phyloP scores from a whole-genome alignment of 495 filamentous ascomycete genomes.

The Aspergillus wentii region DNA sequence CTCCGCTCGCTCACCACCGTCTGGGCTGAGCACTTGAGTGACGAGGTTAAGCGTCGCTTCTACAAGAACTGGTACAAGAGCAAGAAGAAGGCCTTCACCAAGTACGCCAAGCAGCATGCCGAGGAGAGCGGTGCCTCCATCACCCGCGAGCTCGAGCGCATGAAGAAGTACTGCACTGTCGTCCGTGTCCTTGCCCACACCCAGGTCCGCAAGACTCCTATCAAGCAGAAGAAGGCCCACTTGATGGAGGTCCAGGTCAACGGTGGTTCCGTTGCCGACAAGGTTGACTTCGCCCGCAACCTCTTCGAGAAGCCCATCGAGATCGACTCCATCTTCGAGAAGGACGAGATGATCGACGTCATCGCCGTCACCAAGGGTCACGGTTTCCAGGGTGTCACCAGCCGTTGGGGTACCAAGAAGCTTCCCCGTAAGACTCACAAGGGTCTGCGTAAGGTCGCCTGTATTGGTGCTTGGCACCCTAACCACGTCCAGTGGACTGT shows the following conservation, averaged over 20 bases:
- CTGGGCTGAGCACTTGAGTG: constrained; percentile 98
- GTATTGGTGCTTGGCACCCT: constrained; percentile 99
- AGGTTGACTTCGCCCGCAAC: constrained; percentile 90
- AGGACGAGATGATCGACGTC: constrained; percentile 99
- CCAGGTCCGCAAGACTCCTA: constrained; percentile 96
- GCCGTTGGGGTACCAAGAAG: constrained; percentile 99
- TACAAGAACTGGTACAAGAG: constrained; percentile 99
- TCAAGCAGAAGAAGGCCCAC: constrained; percentile 99
- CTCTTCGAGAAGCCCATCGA: constrained; percentile 98
- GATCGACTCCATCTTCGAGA: constrained; percentile 93
- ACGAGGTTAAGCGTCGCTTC: constrained; percentile 99
- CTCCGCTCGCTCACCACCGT: constrained; percentile 98
- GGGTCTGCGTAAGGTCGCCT: constrained; percentile 99
- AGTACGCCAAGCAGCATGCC: constrained; percentile 99
- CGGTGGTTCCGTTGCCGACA: constrained; percentile 88
- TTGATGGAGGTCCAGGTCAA: constrained; percentile 99
- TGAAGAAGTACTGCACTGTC: constrained; percentile 99
- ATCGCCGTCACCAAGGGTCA: constrained; percentile 99
- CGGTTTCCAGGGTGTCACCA: constrained; percentile 95
- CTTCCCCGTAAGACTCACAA: constrained; percentile 99
- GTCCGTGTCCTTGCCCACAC: constrained; percentile 99
- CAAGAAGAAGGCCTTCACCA: constrained; percentile 99
- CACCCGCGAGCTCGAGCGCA: constrained; percentile 95
- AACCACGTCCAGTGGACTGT: constrained; percentile 99
- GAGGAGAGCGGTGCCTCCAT: constrained; percentile 83